Evolutionary conservation across 208 protist genomes (phyloP), one percentile per base, ranked within the genome.

Genomic region (Trypanosoma grayi): DNA sequence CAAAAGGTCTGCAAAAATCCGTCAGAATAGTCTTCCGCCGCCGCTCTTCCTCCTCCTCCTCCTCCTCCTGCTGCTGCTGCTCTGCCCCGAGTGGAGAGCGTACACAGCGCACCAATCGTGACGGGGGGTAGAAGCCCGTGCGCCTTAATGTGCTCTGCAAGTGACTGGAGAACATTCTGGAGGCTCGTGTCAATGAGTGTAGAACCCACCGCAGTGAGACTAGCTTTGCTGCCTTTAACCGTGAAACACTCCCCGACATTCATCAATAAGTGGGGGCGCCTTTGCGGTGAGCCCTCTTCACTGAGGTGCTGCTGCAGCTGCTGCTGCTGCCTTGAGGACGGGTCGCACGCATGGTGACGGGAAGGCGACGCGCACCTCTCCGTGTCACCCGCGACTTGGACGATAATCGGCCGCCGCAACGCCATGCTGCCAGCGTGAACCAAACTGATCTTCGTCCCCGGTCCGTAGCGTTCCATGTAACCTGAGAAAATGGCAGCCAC

Each of bases 401-500:
- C 2, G 8, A 22, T 10, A 50, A 13, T 6, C 20, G 13, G 16
- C 9, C 30, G 18, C 25, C 43, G 25, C 37, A 37, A 18, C 1
- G 37, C 41, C 16, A n/a, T 16, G 34, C 5, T 25, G 0, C 65
- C 66, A 11, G 55, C 57, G 34, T 73, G 67, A 11, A 48, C 36
- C 34, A 73, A 46, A 39, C 6, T 31, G 50, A 73, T 51, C 28
- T 24, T 52, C 14, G 59, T 62, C 16, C 33, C 36, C 4, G 37
- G 16, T 16, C 67, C 67, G 36, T 73, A 73, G 2, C 67, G 58
- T 9, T 60, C 52, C 27, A 60, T 28, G 48, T 73, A 73, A 33
- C 41, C 31, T 41, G 53, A 33, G 39, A 73, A 73, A 30, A 73
- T 46, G 25, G 16, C 60, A 22, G 33, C 24, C 14, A 73, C 44